Base-by-base conservation (phyloP, 352 stramenopile species). In the Phytopythium kandeliae region DNA sequence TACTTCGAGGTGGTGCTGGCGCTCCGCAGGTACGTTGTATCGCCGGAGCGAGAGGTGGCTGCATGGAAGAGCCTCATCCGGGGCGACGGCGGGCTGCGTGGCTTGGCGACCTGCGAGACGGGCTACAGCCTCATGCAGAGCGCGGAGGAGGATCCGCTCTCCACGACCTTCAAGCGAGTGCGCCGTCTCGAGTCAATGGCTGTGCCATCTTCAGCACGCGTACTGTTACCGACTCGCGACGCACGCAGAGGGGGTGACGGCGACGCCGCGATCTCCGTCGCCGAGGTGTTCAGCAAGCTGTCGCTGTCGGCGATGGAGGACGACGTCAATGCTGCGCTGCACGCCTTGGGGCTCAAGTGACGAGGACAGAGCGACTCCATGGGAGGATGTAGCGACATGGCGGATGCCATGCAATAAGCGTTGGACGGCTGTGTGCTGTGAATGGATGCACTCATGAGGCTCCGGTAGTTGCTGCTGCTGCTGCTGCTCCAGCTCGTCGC, bases 31-130 rank as follows among this genome's bases (percentile, higher is more conserved):
- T 51, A 41, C 21, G 16, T 41, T 5, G 22, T 51, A 7, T 51
- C 45, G 10, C 45, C 45, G 7, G 45, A 51, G 3, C 22, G 19
- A 3, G 30, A 51, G 8, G 28, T 41, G n/a, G 33, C 33, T 15
- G 45, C 31, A 11, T 51, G 45, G 45, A 51, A 24, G 19, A 41
- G 31, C 21, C 30, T 51, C 25, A 42, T 41, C 19, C 21, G 15
- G 3, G 45, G 45, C 11, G 12, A 40, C 31, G 45, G 45, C 0
- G 45, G 31, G 1, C 17, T 51, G 21, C 4, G 4, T 11, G 45
- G 45, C 7, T 13, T 51, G 30, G 22, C 19, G 2, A 8, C 19
- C 9, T 42, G 16, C 31, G 45, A 51, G 31, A 51, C 45, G 15
- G 33, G 45, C 33, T 51, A 40, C 33, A 38, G 30, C 7, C 10